These are phyloP conservation scores for Lupinus albus DNA, from an alignment of 306 rosid species.

Conservation along the genomic window DNA sequence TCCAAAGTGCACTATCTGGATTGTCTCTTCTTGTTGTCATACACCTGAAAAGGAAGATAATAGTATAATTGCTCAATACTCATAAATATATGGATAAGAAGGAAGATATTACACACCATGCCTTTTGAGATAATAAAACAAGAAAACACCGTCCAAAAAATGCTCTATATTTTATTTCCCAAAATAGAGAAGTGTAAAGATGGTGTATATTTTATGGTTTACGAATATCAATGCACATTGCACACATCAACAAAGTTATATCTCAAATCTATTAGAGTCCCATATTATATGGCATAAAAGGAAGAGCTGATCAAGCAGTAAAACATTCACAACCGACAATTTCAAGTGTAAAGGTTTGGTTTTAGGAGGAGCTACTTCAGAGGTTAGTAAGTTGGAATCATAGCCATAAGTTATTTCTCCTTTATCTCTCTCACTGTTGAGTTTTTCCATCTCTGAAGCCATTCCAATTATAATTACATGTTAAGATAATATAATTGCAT, in stretches of 20 bases:
- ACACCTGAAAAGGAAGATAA: slow-evolving; percentile 58
- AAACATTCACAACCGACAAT: slow-evolving; percentile 11
- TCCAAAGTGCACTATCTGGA: slow-evolving; percentile 88
- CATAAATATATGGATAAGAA: slow-evolving; percentile 18
- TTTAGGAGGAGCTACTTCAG: slow-evolving; percentile 14
- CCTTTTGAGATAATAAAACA: not conserved
- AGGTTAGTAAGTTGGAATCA: slow-evolving; percentile 11
- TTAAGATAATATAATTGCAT: not conserved
- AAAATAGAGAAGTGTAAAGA: no score
- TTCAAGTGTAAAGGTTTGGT: slow-evolving; percentile 9
- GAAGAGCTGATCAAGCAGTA: slow-evolving; percentile 1
- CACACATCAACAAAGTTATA: slow-evolving; percentile 19
- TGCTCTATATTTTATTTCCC: not conserved
- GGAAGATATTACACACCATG: slow-evolving; percentile 12
- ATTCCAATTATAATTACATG: not conserved
- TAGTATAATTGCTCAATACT: slow-evolving; percentile 29
- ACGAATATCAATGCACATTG: not conserved
- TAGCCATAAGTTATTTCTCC: not conserved
- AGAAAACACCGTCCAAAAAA: not conserved
- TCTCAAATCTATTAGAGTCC: slow-evolving; percentile 34
- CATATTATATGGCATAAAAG: not conserved
- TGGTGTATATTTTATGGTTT: not conserved
- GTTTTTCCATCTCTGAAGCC: not conserved
- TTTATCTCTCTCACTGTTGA: not conserved
- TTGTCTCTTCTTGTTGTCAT: slow-evolving; percentile 96